A percentile compares a stretch with the other conserved stretches of the same genome.
Conservation (phyloP, 2,329 filamentous ascomycete species). For the Pyricularia pennisetigena region DNA sequence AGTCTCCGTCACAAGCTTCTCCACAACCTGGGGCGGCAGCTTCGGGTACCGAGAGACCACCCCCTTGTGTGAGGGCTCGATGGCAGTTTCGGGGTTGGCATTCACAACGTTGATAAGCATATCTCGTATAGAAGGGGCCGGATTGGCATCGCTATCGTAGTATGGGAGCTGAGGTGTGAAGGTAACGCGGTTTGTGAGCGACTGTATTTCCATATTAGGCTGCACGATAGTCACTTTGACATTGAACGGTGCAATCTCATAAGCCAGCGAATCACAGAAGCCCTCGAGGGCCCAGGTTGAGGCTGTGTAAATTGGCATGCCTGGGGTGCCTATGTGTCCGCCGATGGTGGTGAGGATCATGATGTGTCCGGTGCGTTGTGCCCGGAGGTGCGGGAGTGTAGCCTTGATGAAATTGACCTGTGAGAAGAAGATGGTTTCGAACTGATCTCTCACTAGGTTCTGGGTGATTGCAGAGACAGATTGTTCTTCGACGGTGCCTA, state of each 20-base stretch:
- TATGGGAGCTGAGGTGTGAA: conserved; percentile 67
- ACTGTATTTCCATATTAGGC: conserved; percentile 84
- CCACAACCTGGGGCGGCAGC: conserved; percentile 56
- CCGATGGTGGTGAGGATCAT: conserved; percentile 84
- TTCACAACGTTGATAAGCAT: conserved; percentile 76
- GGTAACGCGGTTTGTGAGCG: conserved; percentile 77
- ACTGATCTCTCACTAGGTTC: conserved; percentile 79
- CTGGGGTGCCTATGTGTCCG: conserved; percentile 86
- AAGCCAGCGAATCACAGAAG: conserved; percentile 89
- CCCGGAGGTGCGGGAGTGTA: conserved; percentile 67
- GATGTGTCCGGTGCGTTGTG: conserved; percentile 78
- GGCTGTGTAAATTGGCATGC: conserved; percentile 82
- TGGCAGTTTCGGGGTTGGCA: conserved; percentile 55
- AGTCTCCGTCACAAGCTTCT: conserved; percentile 74
- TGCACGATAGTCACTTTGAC: conserved; percentile 94
- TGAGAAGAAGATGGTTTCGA: conserved; percentile 90
- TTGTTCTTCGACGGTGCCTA: conserved; percentile 87
- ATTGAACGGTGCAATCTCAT: conserved; percentile 95
- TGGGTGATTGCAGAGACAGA: conserved; percentile 60
- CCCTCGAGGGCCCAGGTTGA: conserved; percentile 93
- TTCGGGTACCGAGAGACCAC: conserved; percentile 58
- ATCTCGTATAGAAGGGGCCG: conserved; percentile 69
- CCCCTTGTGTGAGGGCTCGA: conserved; percentile 20
- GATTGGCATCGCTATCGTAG: conserved; percentile 54
- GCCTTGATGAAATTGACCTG: conserved; percentile 95